phyloP scores from a whole-genome alignment of 1,284 basidiomycete genomes.

The Cutaneotrichosporon sp. region DNA sequence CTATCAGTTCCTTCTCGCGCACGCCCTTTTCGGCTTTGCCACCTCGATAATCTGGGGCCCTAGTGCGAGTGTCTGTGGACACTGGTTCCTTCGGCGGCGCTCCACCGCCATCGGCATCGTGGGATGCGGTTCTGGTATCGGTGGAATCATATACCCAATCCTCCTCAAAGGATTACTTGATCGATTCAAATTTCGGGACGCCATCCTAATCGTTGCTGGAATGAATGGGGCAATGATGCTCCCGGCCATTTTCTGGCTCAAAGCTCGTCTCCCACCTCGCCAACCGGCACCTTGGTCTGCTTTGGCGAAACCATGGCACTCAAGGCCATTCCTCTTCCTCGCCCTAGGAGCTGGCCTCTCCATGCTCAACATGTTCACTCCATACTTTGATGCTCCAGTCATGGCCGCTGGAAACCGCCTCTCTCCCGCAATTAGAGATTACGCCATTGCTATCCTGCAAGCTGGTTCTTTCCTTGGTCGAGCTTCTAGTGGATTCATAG shows the following conservation, averaged over 20 bases:
- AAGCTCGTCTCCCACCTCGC: constrained; percentile 27
- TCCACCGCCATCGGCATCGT: constrained; percentile 47
- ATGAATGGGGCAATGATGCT: constrained; percentile 29
- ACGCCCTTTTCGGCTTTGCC: constrained; percentile 43
- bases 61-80: constrained; percentile 42
- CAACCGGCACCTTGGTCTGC: constrained; percentile 19
- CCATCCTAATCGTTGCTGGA: constrained; percentile 30
- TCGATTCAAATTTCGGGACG: constrained; percentile 18
- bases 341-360: constrained; percentile 34
- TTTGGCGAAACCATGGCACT: constrained; percentile 33
- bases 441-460: constrained; percentile 30
- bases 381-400: constrained; percentile 27
- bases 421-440: constrained; percentile 15
- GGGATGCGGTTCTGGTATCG: constrained; percentile 45
- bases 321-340: constrained; percentile 35
- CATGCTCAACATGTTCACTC: constrained; percentile 38
- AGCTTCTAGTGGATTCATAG: constrained; percentile 26
- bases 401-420: constrained; percentile 21
- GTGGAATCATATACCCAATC: constrained; percentile 49
- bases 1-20: constrained; percentile 48
- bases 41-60: constrained; percentile 44
- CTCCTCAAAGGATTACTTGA: constrained; percentile 25
- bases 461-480: constrained; percentile 32
- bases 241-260: constrained; percentile 28
- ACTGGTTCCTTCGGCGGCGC: constrained; percentile 45